A percentile compares a stretch with the other conserved stretches of the same genome.
Evolutionary conservation across 1,284 basidiomycete species (phyloP).

Genomic region (Irpex sp.): DNA sequence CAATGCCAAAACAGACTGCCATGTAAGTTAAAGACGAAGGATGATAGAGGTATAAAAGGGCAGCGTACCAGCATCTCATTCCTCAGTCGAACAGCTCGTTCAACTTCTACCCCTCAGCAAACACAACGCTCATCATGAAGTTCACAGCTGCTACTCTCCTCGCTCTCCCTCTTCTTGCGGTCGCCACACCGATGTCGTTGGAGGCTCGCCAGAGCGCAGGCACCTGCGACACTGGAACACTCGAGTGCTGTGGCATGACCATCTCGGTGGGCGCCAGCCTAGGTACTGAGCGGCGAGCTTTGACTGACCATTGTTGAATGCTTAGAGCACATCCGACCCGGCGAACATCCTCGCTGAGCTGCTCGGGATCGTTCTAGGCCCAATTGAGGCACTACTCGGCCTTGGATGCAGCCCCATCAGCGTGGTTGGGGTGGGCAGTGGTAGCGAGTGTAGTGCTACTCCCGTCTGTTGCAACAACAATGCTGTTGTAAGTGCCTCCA

Average conservation of each 20-base stretch:
- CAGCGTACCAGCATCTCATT: neutral
- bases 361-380: neutral
- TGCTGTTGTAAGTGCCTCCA: neutral
- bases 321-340: neutral
- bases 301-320: neutral
- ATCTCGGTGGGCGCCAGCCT: neutral
- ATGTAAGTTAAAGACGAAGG: neutral
- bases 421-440: neutral
- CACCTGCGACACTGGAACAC: neutral
- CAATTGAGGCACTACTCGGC: neutral
- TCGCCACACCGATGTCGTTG: slow-evolving; percentile 4
- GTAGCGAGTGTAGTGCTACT: neutral
- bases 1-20: neutral
- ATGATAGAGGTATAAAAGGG: neutral
- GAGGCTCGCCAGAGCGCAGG: neutral
- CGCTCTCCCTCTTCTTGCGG: slow-evolving; percentile 9
- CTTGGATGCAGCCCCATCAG: neutral
- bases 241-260: neutral
- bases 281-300: neutral
- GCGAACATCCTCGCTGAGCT: neutral
- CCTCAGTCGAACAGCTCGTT: slow-evolving; percentile 3
- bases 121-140: slow-evolving; percentile 1
- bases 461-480: neutral
- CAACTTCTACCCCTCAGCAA: neutral
- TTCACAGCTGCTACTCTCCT: slow-evolving; percentile 4